These are phyloP conservation scores for Sporothrix schenckii DNA, from an alignment of 2,329 filamentous ascomycete genomes.

Conservation along the genomic window DNA sequence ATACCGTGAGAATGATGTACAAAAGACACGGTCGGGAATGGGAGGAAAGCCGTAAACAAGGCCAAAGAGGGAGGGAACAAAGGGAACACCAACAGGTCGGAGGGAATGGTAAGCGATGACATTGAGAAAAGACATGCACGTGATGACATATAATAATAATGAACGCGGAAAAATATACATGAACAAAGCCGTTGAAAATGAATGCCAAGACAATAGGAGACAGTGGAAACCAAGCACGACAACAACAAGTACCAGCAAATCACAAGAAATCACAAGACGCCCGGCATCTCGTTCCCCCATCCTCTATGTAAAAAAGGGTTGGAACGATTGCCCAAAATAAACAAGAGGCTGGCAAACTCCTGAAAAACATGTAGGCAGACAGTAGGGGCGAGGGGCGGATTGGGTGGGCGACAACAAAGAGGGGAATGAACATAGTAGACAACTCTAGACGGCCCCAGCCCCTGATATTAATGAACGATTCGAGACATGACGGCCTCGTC, in stretches of 20 bases:
- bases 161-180: not conserved
- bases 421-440: not conserved
- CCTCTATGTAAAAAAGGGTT: not conserved
- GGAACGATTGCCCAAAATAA: slow-evolving; percentile 12
- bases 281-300: slow-evolving; percentile 7
- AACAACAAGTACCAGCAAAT: not conserved
- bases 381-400: not conserved
- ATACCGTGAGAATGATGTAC: not conserved
- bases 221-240: not conserved
- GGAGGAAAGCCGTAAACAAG: not conserved
- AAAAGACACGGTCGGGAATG: not conserved
- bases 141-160: slow-evolving; percentile 13
- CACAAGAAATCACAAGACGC: slow-evolving; percentile 17
- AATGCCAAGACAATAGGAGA: not conserved
- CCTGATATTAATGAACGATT: slow-evolving; percentile 17
- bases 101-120: not conserved
- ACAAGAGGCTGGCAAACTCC: slow-evolving; percentile 13
- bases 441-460: not conserved
- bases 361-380: not conserved
- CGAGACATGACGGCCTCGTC: slow-evolving; percentile 22
- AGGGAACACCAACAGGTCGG: not conserved
- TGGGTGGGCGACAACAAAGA: not conserved
- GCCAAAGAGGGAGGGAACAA: not conserved
- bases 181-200: slow-evolving; percentile 19
- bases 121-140: slow-evolving; percentile 7